These are phyloP conservation scores for Aquilaria malaccensis DNA, from an alignment of 345 rosid genomes.

Conservation along the genomic window DNA sequence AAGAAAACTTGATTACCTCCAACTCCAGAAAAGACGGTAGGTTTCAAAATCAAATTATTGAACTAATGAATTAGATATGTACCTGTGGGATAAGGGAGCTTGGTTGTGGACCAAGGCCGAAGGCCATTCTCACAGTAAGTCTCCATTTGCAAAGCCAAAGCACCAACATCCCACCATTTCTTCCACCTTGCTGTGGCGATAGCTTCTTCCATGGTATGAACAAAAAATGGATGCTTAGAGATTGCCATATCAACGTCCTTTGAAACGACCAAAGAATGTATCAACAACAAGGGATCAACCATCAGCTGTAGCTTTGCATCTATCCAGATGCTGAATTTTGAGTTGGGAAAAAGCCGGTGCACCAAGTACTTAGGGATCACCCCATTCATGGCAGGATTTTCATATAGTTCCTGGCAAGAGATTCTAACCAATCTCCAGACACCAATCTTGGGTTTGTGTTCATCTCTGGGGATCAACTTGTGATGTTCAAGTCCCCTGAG, in stretches of 20 bases:
- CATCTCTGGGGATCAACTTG: conserved; percentile 27
- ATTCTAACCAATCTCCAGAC: conserved; percentile 59
- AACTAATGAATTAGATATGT: background rate
- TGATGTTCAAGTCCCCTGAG: conserved; percentile 37
- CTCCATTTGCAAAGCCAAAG: conserved; percentile 74
- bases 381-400: conserved; percentile 86
- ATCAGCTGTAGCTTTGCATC: conserved; percentile 83
- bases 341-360: conserved; percentile 77
- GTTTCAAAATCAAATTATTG: background rate
- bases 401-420: conserved; percentile 25
- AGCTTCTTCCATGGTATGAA: conserved; percentile 89
- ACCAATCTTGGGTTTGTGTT: conserved; percentile 31
- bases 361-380: conserved; percentile 71
- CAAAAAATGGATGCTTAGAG: conserved; percentile 63
- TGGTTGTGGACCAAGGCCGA: conserved; percentile 64
- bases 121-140: conserved; percentile 77
- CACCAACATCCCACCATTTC: conserved; percentile 69
- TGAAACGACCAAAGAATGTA: conserved; percentile 58
- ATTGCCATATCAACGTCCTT: conserved; percentile 62
- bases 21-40: too few relatives aligned
- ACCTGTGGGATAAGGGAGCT: conserved; percentile 86
- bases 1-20: too few relatives aligned
- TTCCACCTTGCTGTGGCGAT: conserved; percentile 95
- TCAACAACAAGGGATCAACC: conserved; percentile 72
- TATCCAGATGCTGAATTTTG: conserved; percentile 80